A percentile compares a stretch with the other conserved stretches of the same genome.
Conservation (phyloP, 2,329 filamentous ascomycete species). For the Pyrenochaeta sp. region DNA sequence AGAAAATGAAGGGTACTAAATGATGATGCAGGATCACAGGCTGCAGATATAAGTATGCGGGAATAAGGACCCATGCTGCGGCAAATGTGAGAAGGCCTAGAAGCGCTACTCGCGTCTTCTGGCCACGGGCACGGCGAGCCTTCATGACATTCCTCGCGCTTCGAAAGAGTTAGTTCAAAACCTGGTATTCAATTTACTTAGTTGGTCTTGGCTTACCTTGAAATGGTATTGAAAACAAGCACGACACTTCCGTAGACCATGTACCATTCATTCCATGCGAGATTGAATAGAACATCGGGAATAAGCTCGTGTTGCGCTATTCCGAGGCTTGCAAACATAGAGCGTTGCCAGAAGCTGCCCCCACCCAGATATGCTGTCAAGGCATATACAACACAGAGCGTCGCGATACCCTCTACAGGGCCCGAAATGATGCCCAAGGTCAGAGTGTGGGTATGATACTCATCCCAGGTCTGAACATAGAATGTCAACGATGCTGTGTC, state of each 20-base stretch:
- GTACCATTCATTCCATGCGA: constrained; percentile 92
- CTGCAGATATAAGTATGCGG: constrained; percentile 83
- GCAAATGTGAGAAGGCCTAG: constrained; percentile 85
- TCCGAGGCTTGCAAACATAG: constrained; percentile 76
- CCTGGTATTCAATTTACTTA: background rate
- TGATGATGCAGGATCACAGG: constrained; percentile 83
- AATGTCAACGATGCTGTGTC: constrained; percentile 85
- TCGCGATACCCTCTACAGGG: constrained; percentile 92
- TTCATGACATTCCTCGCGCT: constrained; percentile 84
- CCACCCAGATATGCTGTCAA: constrained; percentile 87
- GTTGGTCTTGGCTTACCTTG: constrained; percentile 59
- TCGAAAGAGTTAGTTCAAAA: constrained; percentile 19
- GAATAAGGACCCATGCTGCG: constrained; percentile 77
- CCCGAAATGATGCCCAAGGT: constrained; percentile 92
- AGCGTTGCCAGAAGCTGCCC: constrained; percentile 90
- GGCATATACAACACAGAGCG: constrained; percentile 81
- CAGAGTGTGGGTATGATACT: constrained; percentile 96
- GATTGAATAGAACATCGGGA: constrained; percentile 75
- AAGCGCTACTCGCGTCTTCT: constrained; percentile 77
- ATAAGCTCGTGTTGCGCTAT: constrained; percentile 71
- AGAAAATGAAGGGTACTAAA: constrained; percentile 88
- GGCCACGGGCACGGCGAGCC: constrained; percentile 76
- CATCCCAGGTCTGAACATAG: constrained; percentile 98
- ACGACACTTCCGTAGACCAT: constrained; percentile 85
- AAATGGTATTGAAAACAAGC: constrained; percentile 83